Conservation (phyloP, 495 filamentous ascomycete genomes). For the Aspergillus egyptiacus region DNA sequence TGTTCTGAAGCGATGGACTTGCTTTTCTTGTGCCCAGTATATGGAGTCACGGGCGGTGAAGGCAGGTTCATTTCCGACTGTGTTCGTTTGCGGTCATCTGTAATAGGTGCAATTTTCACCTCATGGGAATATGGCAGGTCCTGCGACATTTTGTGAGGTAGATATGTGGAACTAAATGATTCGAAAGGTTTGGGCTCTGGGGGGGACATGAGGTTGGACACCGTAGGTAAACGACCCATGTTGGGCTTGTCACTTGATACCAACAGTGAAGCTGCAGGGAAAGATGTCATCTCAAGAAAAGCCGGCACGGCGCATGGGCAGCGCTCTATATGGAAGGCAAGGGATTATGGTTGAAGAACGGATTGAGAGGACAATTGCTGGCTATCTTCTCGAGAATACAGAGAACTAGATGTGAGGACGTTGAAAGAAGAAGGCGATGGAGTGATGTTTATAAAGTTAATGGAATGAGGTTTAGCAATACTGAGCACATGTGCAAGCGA, state of each 20-base stretch:
- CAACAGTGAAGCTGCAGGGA: conserved; percentile 18
- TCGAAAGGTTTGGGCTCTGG: conserved; percentile 61
- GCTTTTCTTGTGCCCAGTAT: conserved; percentile 48
- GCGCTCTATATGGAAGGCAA: neutral
- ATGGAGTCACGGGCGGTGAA: conserved; percentile 70
- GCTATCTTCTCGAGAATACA: conserved; percentile 3
- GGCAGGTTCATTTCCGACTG: conserved; percentile 50
- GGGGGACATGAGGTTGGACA: conserved; percentile 68
- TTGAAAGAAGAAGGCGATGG: conserved; percentile 19
- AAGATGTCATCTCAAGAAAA: conserved; percentile 25
- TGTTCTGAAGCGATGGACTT: conserved; percentile 41
- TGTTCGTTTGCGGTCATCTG: conserved; percentile 43
- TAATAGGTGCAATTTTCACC: conserved; percentile 45
- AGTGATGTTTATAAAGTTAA: conserved; percentile 34
- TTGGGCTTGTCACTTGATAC: conserved; percentile 26
- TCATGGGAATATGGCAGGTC: conserved; percentile 31
- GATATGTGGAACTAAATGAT: conserved; percentile 44
- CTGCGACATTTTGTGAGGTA: conserved; percentile 29
- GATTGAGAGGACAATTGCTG: conserved; percentile 1
- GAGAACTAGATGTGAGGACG: neutral
- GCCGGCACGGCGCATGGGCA: neutral
- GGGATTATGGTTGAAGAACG: neutral
- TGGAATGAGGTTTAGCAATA: conserved; percentile 29
- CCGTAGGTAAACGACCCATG: conserved; percentile 47
- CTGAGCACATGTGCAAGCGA: conserved; percentile 31